Evolutionary conservation across 768 basidiomycete species (phyloP), one percentile per base, ranked within the genome.

Genomic region (Peribolospora baueri): DNA sequence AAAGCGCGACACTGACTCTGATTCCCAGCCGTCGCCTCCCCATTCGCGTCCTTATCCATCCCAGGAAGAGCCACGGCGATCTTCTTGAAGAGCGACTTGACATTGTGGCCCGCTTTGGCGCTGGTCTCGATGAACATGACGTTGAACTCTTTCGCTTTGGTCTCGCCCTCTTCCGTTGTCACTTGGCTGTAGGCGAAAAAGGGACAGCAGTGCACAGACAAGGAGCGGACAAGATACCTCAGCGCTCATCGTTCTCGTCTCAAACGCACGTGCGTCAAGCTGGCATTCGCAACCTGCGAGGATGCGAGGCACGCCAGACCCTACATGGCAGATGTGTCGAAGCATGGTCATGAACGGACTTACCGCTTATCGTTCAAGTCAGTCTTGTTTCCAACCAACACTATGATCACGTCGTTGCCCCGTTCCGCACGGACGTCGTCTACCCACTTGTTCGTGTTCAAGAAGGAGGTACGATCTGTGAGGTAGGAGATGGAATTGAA

Each of bases 81-180:
- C 74, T 97, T 97, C 73, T 95, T 90, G 75, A 98, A 98, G 61
- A 98, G 68, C 61, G 84, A 84, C 73, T 98, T 98, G 58, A 98
- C 93, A 60, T 98, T 98, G 67, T 97, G 93, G 3, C 93, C 93
- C 5, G 93, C 93, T 68, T 98, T 98, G 40, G 93, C 93, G 39
- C 87, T 93, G 7, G 93, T 97, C 70, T 98, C 93, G 81, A 97
- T 97, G 66, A 91, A 93, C 81, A 97, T 85, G 61, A 97, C 85
- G 63, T 80, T 81, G 59, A 93, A 71, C 66, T 91, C 81, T 48
- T 84, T 81, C 10, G 88, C 76, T 65, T 87, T 87, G 48, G 80
- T 77, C 37, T 90, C 91, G 8, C 91, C 86, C 65, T 97, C 93
- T 66, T 98, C 93, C 4, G 90, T 74, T 6, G 91, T 97, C n/a